Evolutionary conservation across 257 asterid genomes (phyloP).

Genomic region (Nicotiana attenuata): DNA sequence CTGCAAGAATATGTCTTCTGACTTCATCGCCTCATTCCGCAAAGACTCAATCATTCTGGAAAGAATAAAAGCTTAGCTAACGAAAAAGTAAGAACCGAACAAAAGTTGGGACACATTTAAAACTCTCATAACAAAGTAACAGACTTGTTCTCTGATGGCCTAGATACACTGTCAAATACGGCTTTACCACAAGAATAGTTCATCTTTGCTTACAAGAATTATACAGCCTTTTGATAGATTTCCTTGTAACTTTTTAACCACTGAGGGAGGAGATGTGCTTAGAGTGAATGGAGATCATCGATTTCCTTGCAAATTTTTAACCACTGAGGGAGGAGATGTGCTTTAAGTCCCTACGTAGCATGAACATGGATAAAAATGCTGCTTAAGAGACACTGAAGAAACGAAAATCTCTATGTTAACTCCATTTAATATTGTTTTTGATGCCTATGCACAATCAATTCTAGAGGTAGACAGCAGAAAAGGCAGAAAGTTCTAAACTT

Average conservation of each 20-base stretch:
- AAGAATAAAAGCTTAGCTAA: constrained; percentile 15
- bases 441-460: not conserved
- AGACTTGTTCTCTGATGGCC: not conserved
- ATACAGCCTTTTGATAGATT: not conserved
- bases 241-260: not conserved
- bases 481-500: not conserved
- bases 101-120: not conserved
- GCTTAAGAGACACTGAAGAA: not conserved
- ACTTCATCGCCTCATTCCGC: constrained; percentile 68
- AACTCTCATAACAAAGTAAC: not conserved
- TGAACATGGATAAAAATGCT: not conserved
- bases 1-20: constrained; percentile 70
- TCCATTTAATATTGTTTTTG: constrained; percentile 1
- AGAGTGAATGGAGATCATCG: not conserved
- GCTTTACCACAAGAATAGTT: not conserved
- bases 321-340: not conserved
- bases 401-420: not conserved
- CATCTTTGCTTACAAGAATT: not conserved
- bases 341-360: not conserved
- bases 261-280: not conserved
- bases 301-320: not conserved
- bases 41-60: constrained; percentile 78
- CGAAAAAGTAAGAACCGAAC: not conserved
- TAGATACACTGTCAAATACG: not conserved
- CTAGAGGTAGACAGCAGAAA: not conserved